Evolutionary conservation across 495 filamentous ascomycete genomes (phyloP).

Genomic region (Penicillium ucsense): DNA sequence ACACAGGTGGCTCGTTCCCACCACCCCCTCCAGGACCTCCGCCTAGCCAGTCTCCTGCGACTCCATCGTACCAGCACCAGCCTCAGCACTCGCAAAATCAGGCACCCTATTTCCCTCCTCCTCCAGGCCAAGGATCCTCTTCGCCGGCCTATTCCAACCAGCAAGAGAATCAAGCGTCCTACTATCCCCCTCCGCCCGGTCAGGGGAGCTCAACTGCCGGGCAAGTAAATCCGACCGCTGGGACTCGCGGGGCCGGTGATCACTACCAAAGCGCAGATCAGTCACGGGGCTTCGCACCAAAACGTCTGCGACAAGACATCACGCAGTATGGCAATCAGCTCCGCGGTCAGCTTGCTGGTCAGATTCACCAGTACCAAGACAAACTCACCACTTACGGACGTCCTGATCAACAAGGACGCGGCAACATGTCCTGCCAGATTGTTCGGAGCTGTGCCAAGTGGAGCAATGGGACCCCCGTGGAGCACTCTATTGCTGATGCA

Average conservation of each 20-base stretch:
- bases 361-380: constrained; percentile 41
- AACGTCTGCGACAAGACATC: constrained; percentile 28
- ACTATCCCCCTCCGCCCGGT: constrained; percentile 28
- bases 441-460: constrained; percentile 62
- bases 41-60: constrained; percentile 20
- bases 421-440: constrained; percentile 55
- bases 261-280: constrained; percentile 23
- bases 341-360: constrained; percentile 36
- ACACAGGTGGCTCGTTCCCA: constrained; percentile 35
- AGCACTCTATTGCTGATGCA: constrained; percentile 85
- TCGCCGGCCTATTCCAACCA: constrained; percentile 6
- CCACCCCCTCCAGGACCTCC: constrained; percentile 32
- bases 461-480: constrained; percentile 56
- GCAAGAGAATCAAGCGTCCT: constrained; percentile 8
- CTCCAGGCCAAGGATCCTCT: constrained; percentile 2
- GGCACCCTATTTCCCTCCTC: constrained; percentile 5
- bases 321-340: constrained; percentile 26
- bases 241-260: constrained; percentile 31
- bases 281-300: constrained; percentile 21
- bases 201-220: constrained; percentile 13
- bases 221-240: constrained; percentile 9
- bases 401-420: constrained; percentile 22
- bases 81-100: constrained; percentile 8
- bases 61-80: constrained; percentile 10
- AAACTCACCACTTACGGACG: constrained; percentile 20